Base-by-base conservation (phyloP, 129 eudicot genomes). In the Erigeron canadensis region DNA sequence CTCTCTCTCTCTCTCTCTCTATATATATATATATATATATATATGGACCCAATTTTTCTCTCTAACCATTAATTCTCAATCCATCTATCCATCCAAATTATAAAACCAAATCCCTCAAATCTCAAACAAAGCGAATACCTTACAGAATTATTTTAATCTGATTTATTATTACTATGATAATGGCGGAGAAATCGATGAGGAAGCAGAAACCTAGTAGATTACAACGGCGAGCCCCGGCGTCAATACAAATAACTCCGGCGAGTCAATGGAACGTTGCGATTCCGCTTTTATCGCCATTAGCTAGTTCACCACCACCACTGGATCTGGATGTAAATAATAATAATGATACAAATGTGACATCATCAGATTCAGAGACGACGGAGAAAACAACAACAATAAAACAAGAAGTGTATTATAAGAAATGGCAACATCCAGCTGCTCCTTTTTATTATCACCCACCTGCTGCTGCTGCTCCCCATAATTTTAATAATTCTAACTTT, bases 381-480 rank as follows among this genome's bases (percentile, higher is more conserved):
- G 84, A 79, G 51, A 85, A 80, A 73, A 69, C 80, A 75, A 68
- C 81, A 80, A 69, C 80, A 75, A 68, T 80, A 80, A 63, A 74
- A 63, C 34, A 28, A 28, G 34, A 0, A 28, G 86, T 75, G 81
- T 84, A 74, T 71, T 84, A 74, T 71, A 88, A 84, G 79, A 91
- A 79, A 65, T 91, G 97, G 97, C 96, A 86, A 74, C 93, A 90
- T 69, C 92, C 96, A 76, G 97, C 97, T 0, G 93, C 93, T 44
- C 97, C 97, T 77, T 88, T 91, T 58, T 84, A 77, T 50, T 86
- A 86, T 62, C 93, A 91, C 60, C 63, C 94, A 28, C 3, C 34
- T 1, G 1, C 34, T 1, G 1, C 34, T 28, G 34, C 1, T 28
- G 34, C 34, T 3, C 34, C 34, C 3, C 34, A 28, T 28, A 28